Evolutionary conservation across 139 green algal genomes (phyloP), one percentile per base, ranked within the genome.

Genomic region (Chlorella sorokiniana): DNA sequence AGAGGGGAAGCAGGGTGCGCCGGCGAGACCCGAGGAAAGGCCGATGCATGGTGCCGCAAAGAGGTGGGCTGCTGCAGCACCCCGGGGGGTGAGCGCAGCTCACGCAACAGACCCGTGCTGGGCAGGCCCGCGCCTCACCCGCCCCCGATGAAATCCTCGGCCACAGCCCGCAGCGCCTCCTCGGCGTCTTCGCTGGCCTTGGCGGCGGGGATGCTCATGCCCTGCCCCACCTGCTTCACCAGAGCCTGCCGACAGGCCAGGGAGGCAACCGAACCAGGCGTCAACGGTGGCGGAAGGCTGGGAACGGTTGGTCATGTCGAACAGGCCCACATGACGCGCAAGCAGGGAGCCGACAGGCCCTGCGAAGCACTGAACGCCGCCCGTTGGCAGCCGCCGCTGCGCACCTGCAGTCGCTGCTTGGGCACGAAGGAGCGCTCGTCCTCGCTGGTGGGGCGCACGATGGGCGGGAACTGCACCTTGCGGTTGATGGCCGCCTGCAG

Each of bases 131-230:
- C 69, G 4, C 10, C 45, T 29, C 59, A 82, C 77, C 64, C 68
- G 77, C 78, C 25, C 45, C 63, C 44, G 4, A 88, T 38, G 45
- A 88, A 86, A 22, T 86, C 76, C n/a, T 81, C 79, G 1, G 76
- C 69, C 48, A 86, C 38, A 40, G 75, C 4, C 31, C 35, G 40
- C 48, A 88, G 69, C 31, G 81, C 84, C 4, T 42, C 44, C 69
- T 84, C 81, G 23, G 77, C 37, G 0, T 76, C 65, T 22, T 62
- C 44, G 22, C 64, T 70, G 22, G 77, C 35, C 56, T 77, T 59
- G 23, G 62, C 73, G 56, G 52, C 69, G 31, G 23, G 18, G 11
- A 79, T 51, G 25, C 31, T 31, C 37, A 69, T 52, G 45, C 69
- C 35, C 42, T 48, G 80, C 27, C 80, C 80, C 59, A 74, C 80